Conservation (phyloP, 2,329 filamentous ascomycete species). For the Claviceps sp. region DNA sequence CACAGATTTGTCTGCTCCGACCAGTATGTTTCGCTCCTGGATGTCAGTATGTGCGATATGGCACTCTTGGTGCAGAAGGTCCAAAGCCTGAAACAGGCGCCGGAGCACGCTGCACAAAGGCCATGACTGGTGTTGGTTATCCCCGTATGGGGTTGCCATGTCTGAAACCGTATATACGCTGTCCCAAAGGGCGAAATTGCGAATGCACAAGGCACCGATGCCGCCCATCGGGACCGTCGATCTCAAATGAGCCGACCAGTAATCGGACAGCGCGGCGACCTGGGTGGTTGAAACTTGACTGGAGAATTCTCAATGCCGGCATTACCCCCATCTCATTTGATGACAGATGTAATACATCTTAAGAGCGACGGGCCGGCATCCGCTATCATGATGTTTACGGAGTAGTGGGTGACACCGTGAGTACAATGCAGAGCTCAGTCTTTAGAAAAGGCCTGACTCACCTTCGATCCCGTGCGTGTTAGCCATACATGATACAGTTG, state of each 20-base stretch:
- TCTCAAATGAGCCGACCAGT: slow-evolving; percentile 24
- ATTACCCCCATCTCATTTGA: no score
- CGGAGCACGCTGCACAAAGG: slow-evolving; percentile 22
- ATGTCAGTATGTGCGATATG: slow-evolving; percentile 33
- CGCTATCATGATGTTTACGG: no score
- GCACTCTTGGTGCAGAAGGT: slow-evolving; percentile 33
- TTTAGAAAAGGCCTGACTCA: no score
- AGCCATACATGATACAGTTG: no score
- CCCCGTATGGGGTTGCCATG: slow-evolving; percentile 24
- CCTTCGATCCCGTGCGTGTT: no score
- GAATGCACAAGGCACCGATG: slow-evolving; percentile 26
- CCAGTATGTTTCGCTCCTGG: slow-evolving; percentile 33
- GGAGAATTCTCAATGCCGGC: no score
- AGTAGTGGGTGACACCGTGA: no score
- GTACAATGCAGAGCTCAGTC: no score
- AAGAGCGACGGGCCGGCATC: no score
- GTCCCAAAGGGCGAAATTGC: slow-evolving; percentile 14
- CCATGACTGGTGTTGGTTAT: slow-evolving; percentile 21
- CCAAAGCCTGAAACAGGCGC: slow-evolving; percentile 28
- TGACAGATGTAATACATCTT: no score
- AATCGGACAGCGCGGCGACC: slow-evolving; percentile 18
- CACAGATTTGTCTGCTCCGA: slow-evolving; percentile 25
- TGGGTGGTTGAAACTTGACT: slow-evolving; percentile 9
- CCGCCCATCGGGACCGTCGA: slow-evolving; percentile 20
- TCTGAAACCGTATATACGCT: no score